Conservation (phyloP, 2,329 filamentous ascomycete species). For the Paraconiothyrium sp. region DNA sequence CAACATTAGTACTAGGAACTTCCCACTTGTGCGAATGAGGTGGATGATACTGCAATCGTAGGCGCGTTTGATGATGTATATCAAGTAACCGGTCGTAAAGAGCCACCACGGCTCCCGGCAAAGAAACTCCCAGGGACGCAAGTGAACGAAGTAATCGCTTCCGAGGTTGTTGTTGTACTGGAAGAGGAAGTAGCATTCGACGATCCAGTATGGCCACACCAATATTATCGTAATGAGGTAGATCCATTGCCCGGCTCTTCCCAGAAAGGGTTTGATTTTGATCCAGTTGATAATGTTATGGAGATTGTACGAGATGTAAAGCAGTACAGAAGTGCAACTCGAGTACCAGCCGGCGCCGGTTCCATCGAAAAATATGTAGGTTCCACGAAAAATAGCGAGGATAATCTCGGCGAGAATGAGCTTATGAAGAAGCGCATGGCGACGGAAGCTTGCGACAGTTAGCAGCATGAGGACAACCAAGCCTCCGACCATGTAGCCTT, state of each 20-base stretch:
- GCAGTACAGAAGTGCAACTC: conserved; percentile 42
- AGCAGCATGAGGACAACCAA: conserved; percentile 46
- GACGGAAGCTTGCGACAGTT: conserved; percentile 47
- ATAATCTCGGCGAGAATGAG: conserved; percentile 48
- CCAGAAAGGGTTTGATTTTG: conserved; percentile 47
- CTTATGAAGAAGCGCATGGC: conserved; percentile 44
- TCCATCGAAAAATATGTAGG: conserved; percentile 46
- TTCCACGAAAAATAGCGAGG: conserved; percentile 47
- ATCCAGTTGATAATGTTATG: conserved; percentile 49
- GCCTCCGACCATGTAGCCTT: conserved; percentile 48
- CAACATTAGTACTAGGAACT: conserved; percentile 44
- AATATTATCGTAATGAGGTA: conserved; percentile 45
- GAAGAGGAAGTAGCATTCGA: conserved; percentile 48
- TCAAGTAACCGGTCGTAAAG: conserved; percentile 45
- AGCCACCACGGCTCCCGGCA: conserved; percentile 49
- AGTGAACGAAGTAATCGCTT: conserved; percentile 36
- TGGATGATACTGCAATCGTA: conserved; percentile 41
- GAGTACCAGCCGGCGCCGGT: conserved; percentile 46
- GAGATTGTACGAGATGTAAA: conserved; percentile 48
- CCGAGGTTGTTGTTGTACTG: conserved; percentile 46
- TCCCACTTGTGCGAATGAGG: conserved; percentile 37
- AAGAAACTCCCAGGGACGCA: conserved; percentile 45
- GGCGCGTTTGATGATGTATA: conserved; percentile 44
- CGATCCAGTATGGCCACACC: conserved; percentile 48
- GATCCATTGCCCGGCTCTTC: conserved; percentile 41